Evolutionary conservation across 192 early-diverging fungal species (phyloP).

Genomic region (Podila epigama): DNA sequence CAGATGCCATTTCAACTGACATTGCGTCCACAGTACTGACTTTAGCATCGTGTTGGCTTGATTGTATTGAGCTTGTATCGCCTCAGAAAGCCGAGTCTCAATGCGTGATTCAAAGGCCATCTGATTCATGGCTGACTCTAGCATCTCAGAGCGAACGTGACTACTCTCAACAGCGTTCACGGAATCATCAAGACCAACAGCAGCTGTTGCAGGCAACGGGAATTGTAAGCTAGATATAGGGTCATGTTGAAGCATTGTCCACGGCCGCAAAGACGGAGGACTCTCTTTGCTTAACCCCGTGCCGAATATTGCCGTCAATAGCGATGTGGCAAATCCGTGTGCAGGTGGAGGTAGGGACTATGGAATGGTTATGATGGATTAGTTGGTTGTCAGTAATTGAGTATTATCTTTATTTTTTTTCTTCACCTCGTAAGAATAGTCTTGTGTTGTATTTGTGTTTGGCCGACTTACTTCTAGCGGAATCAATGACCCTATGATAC

Average conservation of each 20-base stretch:
- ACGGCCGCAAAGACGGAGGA: background rate
- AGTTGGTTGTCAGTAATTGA: too few species aligned
- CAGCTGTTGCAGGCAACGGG: background rate
- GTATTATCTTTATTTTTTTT: too few species aligned
- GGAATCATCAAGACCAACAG: too few species aligned
- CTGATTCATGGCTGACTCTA: background rate
- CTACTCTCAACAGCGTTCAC: background rate
- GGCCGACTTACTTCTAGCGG: conserved; percentile 13
- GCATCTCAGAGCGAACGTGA: background rate
- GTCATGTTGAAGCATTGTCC: background rate
- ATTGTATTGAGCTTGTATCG: conserved; percentile 25
- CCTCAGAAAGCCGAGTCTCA: conserved; percentile 4
- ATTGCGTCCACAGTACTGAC: conserved; percentile 16
- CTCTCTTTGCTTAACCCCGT: background rate
- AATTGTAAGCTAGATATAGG: conserved; percentile 1
- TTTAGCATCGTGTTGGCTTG: conserved; percentile 20
- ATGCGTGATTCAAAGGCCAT: conserved; percentile 17
- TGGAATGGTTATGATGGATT: background rate
- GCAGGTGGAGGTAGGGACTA: background rate
- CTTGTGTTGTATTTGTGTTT: too few species aligned
- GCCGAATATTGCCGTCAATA: background rate
- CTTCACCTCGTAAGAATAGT: too few species aligned
- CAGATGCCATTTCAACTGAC: conserved; percentile 27
- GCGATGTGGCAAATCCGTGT: background rate
- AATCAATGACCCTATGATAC: conserved; percentile 10